phyloP scores from a whole-genome alignment of 2,329 filamentous ascomycete species.

The Arthrinium puccinioides region DNA sequence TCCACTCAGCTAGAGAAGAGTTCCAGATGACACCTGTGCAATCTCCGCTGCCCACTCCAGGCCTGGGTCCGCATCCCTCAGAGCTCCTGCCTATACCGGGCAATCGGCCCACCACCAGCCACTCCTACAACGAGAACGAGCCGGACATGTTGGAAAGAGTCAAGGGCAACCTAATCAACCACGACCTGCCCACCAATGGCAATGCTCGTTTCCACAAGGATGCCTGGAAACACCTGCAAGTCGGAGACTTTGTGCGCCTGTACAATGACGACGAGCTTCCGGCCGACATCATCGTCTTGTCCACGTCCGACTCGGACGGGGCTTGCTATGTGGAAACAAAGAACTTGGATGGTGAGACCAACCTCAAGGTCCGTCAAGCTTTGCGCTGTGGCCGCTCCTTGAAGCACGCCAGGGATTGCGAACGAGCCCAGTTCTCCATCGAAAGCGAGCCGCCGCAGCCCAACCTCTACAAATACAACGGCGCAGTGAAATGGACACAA shows the following conservation, averaged over 20 bases:
- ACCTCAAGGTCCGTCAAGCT: conserved; percentile 89
- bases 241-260: conserved; percentile 92
- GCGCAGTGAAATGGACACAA: conserved; percentile 81
- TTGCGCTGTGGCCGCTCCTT: conserved; percentile 77
- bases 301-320: conserved; percentile 89
- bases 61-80: too few species aligned
- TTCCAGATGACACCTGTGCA: conserved; percentile 96
- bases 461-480: conserved; percentile 93
- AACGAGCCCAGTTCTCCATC: conserved; percentile 77
- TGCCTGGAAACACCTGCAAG: conserved; percentile 89
- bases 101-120: conserved; percentile 22
- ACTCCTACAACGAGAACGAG: conserved; percentile 29
- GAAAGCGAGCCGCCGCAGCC: conserved; percentile 88
- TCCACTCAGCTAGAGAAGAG: conserved; percentile 53
- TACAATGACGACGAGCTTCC: conserved; percentile 96
- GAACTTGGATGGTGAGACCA: conserved; percentile 95
- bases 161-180: conserved; percentile 63
- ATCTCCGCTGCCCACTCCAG: conserved; percentile 57
- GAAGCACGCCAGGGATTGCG: conserved; percentile 86
- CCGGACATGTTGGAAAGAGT: conserved; percentile 33
- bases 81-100: conserved; percentile 19
- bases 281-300: conserved; percentile 84
- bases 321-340: conserved; percentile 98
- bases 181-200: conserved; percentile 54
- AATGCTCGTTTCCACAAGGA: conserved; percentile 86